A percentile compares a stretch with the other conserved stretches of the same genome.
phyloP scores from a whole-genome alignment of 768 basidiomycete genomes.

The Tulasnella sp. region DNA sequence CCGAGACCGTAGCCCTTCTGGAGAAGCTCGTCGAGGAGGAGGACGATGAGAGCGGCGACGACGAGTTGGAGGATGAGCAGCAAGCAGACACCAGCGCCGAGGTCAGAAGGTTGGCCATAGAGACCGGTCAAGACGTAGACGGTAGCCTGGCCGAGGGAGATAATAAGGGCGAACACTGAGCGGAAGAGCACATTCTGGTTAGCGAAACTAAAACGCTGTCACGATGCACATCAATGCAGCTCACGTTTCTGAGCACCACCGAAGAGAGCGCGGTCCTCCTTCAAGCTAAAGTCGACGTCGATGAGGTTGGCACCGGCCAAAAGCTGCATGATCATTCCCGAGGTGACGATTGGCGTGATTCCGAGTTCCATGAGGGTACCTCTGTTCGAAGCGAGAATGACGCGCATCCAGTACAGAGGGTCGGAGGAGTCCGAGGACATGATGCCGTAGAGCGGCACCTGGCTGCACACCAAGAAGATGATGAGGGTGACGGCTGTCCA shows the following conservation, averaged over 20 bases:
- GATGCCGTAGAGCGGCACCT: conserved; percentile 98
- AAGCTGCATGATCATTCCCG: conserved; percentile 99
- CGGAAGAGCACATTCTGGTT: not conserved
- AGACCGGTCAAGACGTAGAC: conserved; percentile 96
- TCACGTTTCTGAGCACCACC: conserved; percentile 93
- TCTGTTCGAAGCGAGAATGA: conserved; percentile 96
- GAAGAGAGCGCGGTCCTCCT: conserved; percentile 94
- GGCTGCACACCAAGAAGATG: conserved; percentile 98
- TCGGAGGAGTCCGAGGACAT: conserved; percentile 99
- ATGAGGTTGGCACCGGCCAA: conserved; percentile 95
- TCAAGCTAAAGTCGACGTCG: conserved; percentile 92
- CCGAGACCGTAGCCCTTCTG: too few relatives aligned
- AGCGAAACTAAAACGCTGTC: not conserved
- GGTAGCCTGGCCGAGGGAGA: conserved; percentile 90
- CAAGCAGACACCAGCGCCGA: conserved; percentile 95
- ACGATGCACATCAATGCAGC: conserved; percentile 23
- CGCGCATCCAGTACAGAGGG: conserved; percentile 99
- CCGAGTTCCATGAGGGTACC: conserved; percentile 99
- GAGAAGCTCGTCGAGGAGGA: conserved; percentile 86
- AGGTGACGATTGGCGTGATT: conserved; percentile 94
- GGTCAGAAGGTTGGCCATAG: conserved; percentile 84
- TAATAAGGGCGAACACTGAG: conserved; percentile 91
- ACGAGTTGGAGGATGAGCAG: conserved; percentile 94
- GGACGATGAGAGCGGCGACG: conserved; percentile 89
- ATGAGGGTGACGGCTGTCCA: conserved; percentile 99